phyloP scores from a whole-genome alignment of 345 rosid genomes.

The Eucalyptus sideroxylon region DNA sequence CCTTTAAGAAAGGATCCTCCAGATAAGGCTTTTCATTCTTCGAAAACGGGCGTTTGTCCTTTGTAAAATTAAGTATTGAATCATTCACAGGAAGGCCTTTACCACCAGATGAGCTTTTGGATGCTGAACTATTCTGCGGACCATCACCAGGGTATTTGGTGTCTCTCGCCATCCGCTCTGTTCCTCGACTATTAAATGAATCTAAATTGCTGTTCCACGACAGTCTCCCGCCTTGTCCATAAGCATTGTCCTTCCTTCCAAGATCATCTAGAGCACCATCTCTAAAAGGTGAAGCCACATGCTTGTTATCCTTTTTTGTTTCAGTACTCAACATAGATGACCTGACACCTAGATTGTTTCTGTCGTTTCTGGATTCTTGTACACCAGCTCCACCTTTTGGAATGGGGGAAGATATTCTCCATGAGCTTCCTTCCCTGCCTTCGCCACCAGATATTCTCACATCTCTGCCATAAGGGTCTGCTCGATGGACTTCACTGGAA shows the following conservation, averaged over 20 bases:
- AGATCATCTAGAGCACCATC: slow-evolving; percentile 35
- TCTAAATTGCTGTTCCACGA: slow-evolving; percentile 38
- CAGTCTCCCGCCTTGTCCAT: slow-evolving; percentile 52
- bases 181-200: slow-evolving; percentile 32
- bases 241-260: slow-evolving; percentile 46
- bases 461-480: slow-evolving; percentile 29
- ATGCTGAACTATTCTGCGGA: slow-evolving; percentile 15
- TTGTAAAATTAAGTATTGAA: slow-evolving; percentile 32
- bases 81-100: slow-evolving; percentile 32
- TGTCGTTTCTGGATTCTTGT: slow-evolving; percentile 37
- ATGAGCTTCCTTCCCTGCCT: slow-evolving; percentile 52
- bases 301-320: slow-evolving; percentile 39
- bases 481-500: slow-evolving; percentile 44
- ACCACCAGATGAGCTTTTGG: slow-evolving; percentile 31
- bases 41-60: slow-evolving; percentile 47
- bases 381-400: slow-evolving; percentile 23
- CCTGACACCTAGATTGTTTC: slow-evolving; percentile 26
- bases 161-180: slow-evolving; percentile 29
- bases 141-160: slow-evolving; percentile 29
- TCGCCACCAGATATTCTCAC: slow-evolving; percentile 36
- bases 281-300: slow-evolving; percentile 19
- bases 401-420: slow-evolving; percentile 58
- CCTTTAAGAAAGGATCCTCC: slow-evolving; percentile 59
- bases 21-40: slow-evolving; percentile 63
- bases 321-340: slow-evolving; percentile 38